Evolutionary conservation across 2,329 filamentous ascomycete genomes (phyloP).

Genomic region (Spiromastix sp.): DNA sequence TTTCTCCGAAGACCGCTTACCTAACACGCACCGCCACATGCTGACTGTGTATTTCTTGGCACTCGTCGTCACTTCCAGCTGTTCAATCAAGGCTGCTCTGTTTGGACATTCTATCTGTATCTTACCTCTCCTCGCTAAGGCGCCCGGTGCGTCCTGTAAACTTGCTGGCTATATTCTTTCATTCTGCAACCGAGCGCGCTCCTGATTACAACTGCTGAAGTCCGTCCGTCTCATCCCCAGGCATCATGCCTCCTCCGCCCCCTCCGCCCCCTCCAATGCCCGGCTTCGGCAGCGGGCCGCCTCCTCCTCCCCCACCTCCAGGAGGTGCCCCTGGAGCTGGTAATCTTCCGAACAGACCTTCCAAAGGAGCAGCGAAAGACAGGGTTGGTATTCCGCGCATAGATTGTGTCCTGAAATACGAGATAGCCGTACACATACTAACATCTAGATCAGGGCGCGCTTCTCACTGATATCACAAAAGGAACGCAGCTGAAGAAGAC

Average conservation of each 20-base stretch:
- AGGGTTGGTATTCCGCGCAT: constrained; percentile 45
- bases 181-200: no score
- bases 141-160: no score
- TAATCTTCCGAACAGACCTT: constrained; percentile 46
- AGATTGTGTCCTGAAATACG: not conserved
- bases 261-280: constrained; percentile 60
- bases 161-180: no score
- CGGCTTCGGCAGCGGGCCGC: constrained; percentile 46
- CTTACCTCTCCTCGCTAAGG: no score
- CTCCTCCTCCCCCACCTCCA: constrained; percentile 56
- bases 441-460: constrained; percentile 55
- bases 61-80: no score
- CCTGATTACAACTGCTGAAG: no score
- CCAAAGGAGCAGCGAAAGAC: constrained; percentile 44
- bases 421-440: constrained; percentile 7
- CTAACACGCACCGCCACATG: no score
- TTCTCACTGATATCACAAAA: constrained; percentile 80
- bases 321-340: constrained; percentile 35
- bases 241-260: constrained; percentile 41
- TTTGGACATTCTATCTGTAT: no score
- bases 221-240: constrained; percentile 6
- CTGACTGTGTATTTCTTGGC: no score
- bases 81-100: no score
- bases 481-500: constrained; percentile 72
- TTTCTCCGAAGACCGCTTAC: no score